Base-by-base conservation (phyloP, 129 eudicot genomes). In the Logfia minima region DNA sequence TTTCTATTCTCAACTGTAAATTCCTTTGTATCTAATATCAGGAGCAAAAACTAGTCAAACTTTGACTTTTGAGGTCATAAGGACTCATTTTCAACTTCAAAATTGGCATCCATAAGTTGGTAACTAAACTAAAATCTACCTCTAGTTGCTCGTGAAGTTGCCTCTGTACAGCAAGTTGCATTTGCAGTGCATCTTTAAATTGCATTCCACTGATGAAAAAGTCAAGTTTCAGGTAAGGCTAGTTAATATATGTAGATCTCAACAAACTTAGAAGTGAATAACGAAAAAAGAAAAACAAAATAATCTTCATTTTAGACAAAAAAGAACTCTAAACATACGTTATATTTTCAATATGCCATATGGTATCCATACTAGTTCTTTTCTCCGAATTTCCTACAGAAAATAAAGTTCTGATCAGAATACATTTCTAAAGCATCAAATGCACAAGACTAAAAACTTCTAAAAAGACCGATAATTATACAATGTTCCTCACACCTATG, bases 81-180 rank as follows among this genome's bases (percentile, higher is more conserved):
- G 7, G 16, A 23, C 5, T 37, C 5, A 55, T 53, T 66, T 32
- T 65, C 10, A 32, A 63, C 51, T 18, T 32, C 5, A 2, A 67
- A 66, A 66, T 34, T 6, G 18, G 51, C 62, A 58, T 66, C n/a
- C 14, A 10, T 55, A 61, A 62, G 5, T 62, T 14, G 67, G 18
- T 5, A n/a, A 35, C 17, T 8, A 41, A 68, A 17, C 10, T 34
- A 24, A 69, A 9, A 4, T 34, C 2, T 32, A 88, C 98, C 94
- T 92, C 98, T 76, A 90, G 79, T 81, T 88, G 92, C 32, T 88
- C 96, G 60, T 88, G 93, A 74, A 93, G 96, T 71, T 85, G 90
- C 86, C 85, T 85, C 45, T 90, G 96, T 13, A 88, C 85, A 21
- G 83, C 89, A 32, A 93, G 90, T 70, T 93, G 95, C 81, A 90